Evolutionary conservation across 1,139 yeast genomes (phyloP).

Genomic region (Nematodospora anomalae): DNA sequence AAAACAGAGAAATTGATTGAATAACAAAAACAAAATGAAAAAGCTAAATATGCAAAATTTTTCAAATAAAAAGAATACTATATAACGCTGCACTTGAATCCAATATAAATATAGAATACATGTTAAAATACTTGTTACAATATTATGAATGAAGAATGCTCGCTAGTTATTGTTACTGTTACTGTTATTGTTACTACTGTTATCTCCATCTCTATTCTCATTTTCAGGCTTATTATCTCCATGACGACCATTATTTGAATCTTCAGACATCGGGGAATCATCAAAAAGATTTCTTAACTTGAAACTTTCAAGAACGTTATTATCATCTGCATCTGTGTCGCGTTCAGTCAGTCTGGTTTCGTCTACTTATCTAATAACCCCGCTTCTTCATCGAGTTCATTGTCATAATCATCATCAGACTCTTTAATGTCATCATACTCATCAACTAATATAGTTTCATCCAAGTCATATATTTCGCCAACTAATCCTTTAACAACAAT

Average conservation of each 20-base stretch:
- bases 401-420: constrained; percentile 7
- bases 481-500: constrained; percentile 34
- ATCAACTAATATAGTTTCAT: constrained; percentile 12
- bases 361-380: constrained; percentile 1
- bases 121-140: not conserved
- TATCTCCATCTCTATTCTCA: not conserved
- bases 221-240: constrained; percentile 1
- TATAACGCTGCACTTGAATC: not conserved
- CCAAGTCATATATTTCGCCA: constrained; percentile 36
- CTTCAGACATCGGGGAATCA: constrained; percentile 7
- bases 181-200: no score
- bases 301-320: constrained; percentile 5
- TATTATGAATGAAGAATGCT: not conserved
- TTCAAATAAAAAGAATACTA: constrained; percentile 24
- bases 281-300: constrained; percentile 7
- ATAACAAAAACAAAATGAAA: constrained; percentile 48
- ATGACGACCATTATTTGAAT: not conserved
- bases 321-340: no score
- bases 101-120: not conserved
- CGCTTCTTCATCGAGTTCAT: constrained; percentile 6
- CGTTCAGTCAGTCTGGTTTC: constrained; percentile 27
- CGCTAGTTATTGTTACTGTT: not conserved
- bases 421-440: no score
- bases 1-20: constrained; percentile 39
- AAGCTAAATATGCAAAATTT: constrained; percentile 57